Evolutionary conservation across 768 basidiomycete species (phyloP), one percentile per base, ranked within the genome.

Genomic region (Thelephora ganbajun): DNA sequence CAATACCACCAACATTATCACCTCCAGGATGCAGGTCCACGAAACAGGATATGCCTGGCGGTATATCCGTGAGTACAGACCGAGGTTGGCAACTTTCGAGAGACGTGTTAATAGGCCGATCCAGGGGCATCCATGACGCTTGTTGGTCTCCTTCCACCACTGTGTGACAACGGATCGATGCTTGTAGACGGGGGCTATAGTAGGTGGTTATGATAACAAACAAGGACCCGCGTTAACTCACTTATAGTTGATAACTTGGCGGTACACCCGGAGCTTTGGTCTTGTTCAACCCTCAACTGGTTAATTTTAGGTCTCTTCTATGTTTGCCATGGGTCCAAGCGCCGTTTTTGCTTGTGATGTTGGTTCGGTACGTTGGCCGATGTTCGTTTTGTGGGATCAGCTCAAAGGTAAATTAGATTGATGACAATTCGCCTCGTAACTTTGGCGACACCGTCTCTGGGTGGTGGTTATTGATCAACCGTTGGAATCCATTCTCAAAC

Each of bases 21-120:
- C 87, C 41, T 96, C 91, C 7, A 75, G 81, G 7, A 98, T 98
- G 91, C 92, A 98, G 58, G 82, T 98, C 37, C 96, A 99, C 57
- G 86, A 93, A 55, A 88, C 89, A 11, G 96, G 96, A n/a, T 98
- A 97, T 66, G 94, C 96, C 11, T 99, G 94, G 94, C 73, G 91
- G 55, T 89, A 79, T 59, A 87, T 89, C 47, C 84, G 89, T 87
- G 59, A 18, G 42, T 36, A n/a, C 45, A 13, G 26, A 30, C n/a
- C 33, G 37, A 11, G 6, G 34, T 11, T 48, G 49, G 39, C n/a
- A 34, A 13, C 16, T 43, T 30, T 3, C n/a, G 16, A 5, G 5
- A 35, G 3, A 16, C 33, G 11, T 12, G 41, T 30, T 13, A 6
- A 36, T 4, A 2, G 39, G 26, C 45, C 5, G 19, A 22, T 30